Conservation (phyloP, 1,284 basidiomycete species). For the Microbotryomycetes sp. region DNA sequence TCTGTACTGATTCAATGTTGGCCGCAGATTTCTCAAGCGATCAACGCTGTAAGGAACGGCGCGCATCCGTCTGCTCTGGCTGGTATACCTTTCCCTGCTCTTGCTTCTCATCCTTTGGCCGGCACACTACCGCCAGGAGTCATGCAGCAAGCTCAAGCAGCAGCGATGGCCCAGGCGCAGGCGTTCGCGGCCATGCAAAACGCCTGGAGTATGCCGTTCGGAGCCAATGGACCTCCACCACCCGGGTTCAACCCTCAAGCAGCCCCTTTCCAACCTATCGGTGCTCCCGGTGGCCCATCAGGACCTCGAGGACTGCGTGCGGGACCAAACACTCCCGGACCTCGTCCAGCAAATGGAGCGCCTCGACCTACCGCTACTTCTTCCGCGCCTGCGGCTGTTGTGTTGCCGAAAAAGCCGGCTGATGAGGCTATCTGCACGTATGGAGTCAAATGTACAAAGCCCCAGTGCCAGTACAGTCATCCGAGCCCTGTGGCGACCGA, state of each 20-base stretch:
- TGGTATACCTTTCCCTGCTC: conserved; percentile 19
- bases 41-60: conserved; percentile 23
- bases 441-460: conserved; percentile 76
- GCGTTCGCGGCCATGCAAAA: conserved; percentile 30
- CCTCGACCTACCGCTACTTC: neutral
- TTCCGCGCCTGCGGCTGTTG: conserved; percentile 29
- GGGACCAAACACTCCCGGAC: neutral
- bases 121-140: conserved; percentile 18
- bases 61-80: conserved; percentile 27
- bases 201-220: conserved; percentile 15
- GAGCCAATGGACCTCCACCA: neutral
- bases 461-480: conserved; percentile 77
- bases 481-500: conserved; percentile 83
- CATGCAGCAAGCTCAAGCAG: conserved; percentile 26
- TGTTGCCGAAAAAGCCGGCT: conserved; percentile 42
- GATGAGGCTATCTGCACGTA: conserved; percentile 71
- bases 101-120: conserved; percentile 23
- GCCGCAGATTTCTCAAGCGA: conserved; percentile 25
- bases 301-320: neutral
- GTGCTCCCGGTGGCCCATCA: neutral
- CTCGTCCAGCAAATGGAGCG: neutral
- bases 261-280: neutral
- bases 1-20: too few species aligned
- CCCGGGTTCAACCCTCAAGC: neutral
- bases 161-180: conserved; percentile 27